A percentile compares a stretch with the other conserved stretches of the same genome.
These are phyloP conservation scores for Penicillium soppii DNA, from an alignment of 495 filamentous ascomycete genomes.

Conservation along the genomic window DNA sequence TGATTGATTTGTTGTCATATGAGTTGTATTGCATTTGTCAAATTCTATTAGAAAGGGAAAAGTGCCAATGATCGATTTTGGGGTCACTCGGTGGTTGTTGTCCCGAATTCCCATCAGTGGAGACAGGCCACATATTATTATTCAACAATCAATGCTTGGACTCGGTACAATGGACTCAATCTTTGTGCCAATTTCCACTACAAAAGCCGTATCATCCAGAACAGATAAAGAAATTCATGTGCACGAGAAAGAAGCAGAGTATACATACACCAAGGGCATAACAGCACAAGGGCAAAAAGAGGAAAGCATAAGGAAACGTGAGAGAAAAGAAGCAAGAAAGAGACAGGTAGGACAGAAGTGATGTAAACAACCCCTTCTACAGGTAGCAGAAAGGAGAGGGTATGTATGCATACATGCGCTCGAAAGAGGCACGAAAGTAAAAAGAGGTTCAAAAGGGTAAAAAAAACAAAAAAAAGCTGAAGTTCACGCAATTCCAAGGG, in stretches of 20 bases:
- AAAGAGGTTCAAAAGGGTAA: conserved; percentile 17
- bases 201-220: neutral
- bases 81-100: conserved; percentile 1
- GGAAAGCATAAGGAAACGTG: conserved; percentile 4
- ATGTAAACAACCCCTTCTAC: conserved; percentile 1
- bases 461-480: neutral
- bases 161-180: too few relatives aligned
- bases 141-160: too few relatives aligned
- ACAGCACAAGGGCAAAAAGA: conserved; percentile 3
- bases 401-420: conserved; percentile 10
- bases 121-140: neutral
- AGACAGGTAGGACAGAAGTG: neutral
- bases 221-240: conserved; percentile 5
- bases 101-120: neutral
- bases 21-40: too few relatives aligned
- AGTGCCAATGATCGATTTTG: too few relatives aligned
- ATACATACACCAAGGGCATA: conserved; percentile 10
- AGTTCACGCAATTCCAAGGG: neutral
- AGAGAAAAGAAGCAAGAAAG: neutral
- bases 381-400: conserved; percentile 2
- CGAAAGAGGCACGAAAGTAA: neutral
- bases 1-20: neutral
- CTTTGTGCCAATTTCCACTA: too few relatives aligned
- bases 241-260: conserved; percentile 7
- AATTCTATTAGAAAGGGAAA: too few relatives aligned